phyloP scores from a whole-genome alignment of 2,329 filamentous ascomycete genomes.

The Phialophora chinensis region DNA sequence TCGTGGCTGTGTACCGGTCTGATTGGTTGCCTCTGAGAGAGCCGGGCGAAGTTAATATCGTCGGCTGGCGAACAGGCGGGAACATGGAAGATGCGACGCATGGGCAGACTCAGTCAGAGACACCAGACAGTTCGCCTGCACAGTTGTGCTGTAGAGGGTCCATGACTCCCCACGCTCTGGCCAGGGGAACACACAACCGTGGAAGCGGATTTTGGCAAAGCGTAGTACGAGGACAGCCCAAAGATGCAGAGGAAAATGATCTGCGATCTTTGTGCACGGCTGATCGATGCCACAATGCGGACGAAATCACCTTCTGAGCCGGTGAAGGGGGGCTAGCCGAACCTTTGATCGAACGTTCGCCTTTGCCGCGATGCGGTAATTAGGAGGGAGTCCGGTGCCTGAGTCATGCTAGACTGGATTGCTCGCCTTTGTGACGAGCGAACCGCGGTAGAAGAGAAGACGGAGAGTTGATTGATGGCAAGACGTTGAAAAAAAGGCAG shows the following conservation, averaged over 20 bases:
- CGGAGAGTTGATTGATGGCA: neutral
- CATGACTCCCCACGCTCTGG: neutral
- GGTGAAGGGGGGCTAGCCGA: neutral
- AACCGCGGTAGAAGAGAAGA: neutral
- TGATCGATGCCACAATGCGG: neutral
- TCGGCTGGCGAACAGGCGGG: neutral
- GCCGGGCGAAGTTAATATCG: neutral
- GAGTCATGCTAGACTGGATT: neutral
- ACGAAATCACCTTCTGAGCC: neutral
- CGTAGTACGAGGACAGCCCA: neutral
- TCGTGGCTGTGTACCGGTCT: neutral
- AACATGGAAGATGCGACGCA: neutral
- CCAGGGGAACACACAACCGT: neutral
- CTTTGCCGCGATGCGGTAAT: neutral
- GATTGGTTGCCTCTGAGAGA: neutral
- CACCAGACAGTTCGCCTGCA: neutral
- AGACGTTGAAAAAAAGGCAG: constrained; percentile 6
- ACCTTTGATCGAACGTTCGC: neutral
- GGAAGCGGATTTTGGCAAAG: neutral
- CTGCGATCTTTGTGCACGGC: neutral
- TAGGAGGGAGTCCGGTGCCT: neutral
- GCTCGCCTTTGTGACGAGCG: neutral
- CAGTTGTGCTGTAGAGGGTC: neutral
- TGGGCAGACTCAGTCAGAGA: neutral
- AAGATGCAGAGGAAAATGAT: neutral